These are phyloP conservation scores for Ascochyta pisi DNA, from an alignment of 2,329 filamentous ascomycete genomes.

Conservation along the genomic window DNA sequence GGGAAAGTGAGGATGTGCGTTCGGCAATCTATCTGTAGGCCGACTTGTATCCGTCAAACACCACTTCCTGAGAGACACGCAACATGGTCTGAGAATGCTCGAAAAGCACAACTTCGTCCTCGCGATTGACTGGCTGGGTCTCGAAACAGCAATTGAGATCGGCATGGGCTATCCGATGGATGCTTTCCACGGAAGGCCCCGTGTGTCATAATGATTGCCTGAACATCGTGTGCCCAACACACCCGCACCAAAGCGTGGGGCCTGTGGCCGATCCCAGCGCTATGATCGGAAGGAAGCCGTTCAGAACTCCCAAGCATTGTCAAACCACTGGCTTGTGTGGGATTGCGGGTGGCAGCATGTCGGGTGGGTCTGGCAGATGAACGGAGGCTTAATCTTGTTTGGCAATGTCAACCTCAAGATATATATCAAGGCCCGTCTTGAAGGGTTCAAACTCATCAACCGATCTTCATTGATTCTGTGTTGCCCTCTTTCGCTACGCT, in stretches of 20 bases:
- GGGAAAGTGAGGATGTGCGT: conserved; percentile 6
- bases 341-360: conserved; percentile 2
- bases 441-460: conserved; percentile 10
- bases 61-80: not conserved
- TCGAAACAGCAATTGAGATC: conserved; percentile 23
- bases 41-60: conserved; percentile 2
- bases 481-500: conserved; percentile 16
- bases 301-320: conserved; percentile 13
- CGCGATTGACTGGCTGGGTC: conserved; percentile 4
- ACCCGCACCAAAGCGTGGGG: conserved; percentile 14
- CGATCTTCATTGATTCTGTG: conserved; percentile 20
- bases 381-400: conserved; percentile 16
- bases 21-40: conserved; percentile 10
- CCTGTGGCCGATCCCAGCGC: conserved; percentile 10
- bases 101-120: conserved; percentile 1
- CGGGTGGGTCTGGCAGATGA: conserved; percentile 18
- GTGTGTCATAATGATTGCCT: conserved; percentile 15
- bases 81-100: not conserved
- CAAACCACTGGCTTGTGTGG: conserved; percentile 19
- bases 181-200: not conserved
- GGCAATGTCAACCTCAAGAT: conserved; percentile 6
- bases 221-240: conserved; percentile 3
- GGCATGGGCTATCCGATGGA: conserved; percentile 8
- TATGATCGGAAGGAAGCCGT: conserved; percentile 7
- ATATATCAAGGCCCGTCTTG: conserved; percentile 19